phyloP scores from a whole-genome alignment of 495 filamentous ascomycete species.

The Sphaerosporella brunnea region DNA sequence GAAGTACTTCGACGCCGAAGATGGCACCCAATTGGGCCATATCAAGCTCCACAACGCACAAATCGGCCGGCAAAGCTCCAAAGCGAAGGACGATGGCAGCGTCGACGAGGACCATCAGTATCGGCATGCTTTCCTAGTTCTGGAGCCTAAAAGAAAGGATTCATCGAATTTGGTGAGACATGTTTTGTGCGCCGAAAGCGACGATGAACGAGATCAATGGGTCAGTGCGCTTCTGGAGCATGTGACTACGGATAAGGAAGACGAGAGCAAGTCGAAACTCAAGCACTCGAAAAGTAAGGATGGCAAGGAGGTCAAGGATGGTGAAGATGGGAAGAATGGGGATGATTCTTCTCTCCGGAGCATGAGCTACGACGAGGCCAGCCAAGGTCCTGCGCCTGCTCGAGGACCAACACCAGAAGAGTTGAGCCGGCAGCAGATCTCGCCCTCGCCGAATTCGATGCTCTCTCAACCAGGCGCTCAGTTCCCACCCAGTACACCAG shows the following conservation, averaged over 20 bases:
- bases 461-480: constrained; percentile 21
- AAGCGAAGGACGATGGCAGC: constrained; percentile 36
- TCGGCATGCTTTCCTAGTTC: constrained; percentile 82
- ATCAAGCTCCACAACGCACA: constrained; percentile 83
- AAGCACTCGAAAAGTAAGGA: constrained; percentile 9
- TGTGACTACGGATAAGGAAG: constrained; percentile 47
- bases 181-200: constrained; percentile 87
- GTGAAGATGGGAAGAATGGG: constrained; percentile 31
- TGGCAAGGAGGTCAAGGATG: constrained; percentile 28
- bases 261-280: constrained; percentile 41
- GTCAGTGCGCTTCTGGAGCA: constrained; percentile 76
- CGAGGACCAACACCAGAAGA: constrained; percentile 32
- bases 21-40: constrained; percentile 74
- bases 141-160: constrained; percentile 95
- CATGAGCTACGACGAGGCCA: constrained; percentile 69
- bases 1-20: constrained; percentile 78
- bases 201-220: constrained; percentile 83
- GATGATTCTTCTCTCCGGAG: constrained; percentile 37
- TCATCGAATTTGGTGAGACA: constrained; percentile 79
- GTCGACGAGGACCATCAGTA: constrained; percentile 74
- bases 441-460: constrained; percentile 33
- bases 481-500: constrained; percentile 16
- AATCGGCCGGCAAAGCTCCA: constrained; percentile 65
- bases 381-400: constrained; percentile 51
- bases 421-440: constrained; percentile 23